Base-by-base conservation (phyloP, 768 basidiomycete species). In the Phaffia tasmanica region DNA sequence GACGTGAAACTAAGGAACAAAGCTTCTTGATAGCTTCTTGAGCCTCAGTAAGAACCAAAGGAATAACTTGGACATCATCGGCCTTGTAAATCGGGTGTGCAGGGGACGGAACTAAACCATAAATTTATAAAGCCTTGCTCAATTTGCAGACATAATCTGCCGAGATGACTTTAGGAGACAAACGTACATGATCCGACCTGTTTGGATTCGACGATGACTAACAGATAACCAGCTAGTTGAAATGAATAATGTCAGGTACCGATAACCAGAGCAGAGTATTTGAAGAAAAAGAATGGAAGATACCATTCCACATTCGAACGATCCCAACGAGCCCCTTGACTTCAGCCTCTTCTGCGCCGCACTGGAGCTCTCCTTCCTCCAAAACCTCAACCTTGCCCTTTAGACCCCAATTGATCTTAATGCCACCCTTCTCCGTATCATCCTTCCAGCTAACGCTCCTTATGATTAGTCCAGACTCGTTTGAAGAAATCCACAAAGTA, bases 181-280 rank as follows among this genome's bases (percentile, higher is more conserved):
- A 7, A 61, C 67, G 15, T 27, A 69, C 67, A 63, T 1, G 67
- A 47, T 5, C 67, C 67, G 42, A 69, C 46, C n/a, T 51, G 48
- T 11, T 53, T 59, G 1, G 67, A 62, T 29, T 59, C 55, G 25
- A 69, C 42, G 51, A 69, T 64, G 25, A 64, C 67, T 53, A 69
- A 57, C 50, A 69, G 53, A 27, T 64, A 69, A 27, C 62, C 67
- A 25, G 63, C 67, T 68, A 55, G 2, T 29, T 23, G 8, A 25
- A 30, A 23, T n/a, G 57, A 16, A 8, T 23, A 9, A 29, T 15
- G 6, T 30, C 21, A 51, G 61, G 15, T 3, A 18, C 50, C 15
- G 47, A 25, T 29, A 48, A 25, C n/a, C 23, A 51, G 27, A 27
- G 9, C 8, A 65, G 2, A 23, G 21, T 6, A 25, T 16, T n/a